Conservation (phyloP, 2,329 filamentous ascomycete species). For the Paracoccidioides brasiliensis region DNA sequence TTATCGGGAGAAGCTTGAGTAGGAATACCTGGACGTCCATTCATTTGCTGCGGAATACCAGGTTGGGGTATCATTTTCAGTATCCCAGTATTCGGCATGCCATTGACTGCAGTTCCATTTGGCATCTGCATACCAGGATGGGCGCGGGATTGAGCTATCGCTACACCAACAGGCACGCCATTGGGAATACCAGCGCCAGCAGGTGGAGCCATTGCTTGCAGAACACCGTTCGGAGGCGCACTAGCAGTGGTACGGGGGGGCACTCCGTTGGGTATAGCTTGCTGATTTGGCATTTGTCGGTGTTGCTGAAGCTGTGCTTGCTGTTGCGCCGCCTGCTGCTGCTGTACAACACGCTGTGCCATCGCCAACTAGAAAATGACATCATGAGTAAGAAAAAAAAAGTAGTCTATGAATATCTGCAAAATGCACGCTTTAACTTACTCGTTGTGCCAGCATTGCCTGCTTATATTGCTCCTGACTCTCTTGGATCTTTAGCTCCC, state of each 20-base stretch:
- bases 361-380: constrained; percentile 24
- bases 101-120: constrained; percentile 32
- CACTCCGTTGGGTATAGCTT: constrained; percentile 29
- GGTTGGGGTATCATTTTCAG: constrained; percentile 44
- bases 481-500: constrained; percentile 55
- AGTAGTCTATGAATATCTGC: not conserved
- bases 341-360: constrained; percentile 29
- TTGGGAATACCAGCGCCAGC: constrained; percentile 9
- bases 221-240: constrained; percentile 20
- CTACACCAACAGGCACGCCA: constrained; percentile 15
- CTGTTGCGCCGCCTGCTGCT: not conserved
- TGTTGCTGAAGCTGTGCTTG: constrained; percentile 9
- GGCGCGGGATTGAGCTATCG: constrained; percentile 25
- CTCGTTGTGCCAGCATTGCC: constrained; percentile 46
- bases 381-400: constrained; percentile 8
- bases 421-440: constrained; percentile 18
- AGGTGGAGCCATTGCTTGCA: not conserved
- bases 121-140: constrained; percentile 31
- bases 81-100: constrained; percentile 42
- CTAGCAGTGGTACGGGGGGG: constrained; percentile 36
- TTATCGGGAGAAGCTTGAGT: constrained; percentile 42
- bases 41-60: constrained; percentile 41
- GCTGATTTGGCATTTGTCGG: constrained; percentile 20
- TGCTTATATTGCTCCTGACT: constrained; percentile 47
- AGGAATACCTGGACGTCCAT: constrained; percentile 31